phyloP scores from a whole-genome alignment of 2,329 filamentous ascomycete species.

The Colletotrichum cordylinicola region DNA sequence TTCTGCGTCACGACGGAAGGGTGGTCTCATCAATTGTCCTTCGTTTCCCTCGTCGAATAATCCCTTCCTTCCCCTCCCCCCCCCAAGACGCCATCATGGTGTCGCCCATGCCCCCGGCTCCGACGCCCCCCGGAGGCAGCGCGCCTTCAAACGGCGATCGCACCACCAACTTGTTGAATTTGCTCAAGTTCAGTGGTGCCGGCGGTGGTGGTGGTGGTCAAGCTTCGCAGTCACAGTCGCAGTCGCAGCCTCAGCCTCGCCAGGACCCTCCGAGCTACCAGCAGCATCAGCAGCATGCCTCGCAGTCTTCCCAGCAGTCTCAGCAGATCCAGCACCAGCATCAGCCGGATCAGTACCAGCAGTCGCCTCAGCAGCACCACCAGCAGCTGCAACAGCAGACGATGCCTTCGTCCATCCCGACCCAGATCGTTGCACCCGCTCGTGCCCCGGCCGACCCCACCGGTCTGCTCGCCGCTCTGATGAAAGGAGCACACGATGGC shows the following conservation, averaged over 20 bases:
- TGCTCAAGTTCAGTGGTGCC: constrained; percentile 64
- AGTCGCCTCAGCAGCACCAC: constrained; percentile 22
- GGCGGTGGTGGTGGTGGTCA: constrained; percentile 35
- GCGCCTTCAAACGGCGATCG: constrained; percentile 49
- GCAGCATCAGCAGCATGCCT: constrained; percentile 33
- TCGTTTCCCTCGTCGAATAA: constrained; percentile 17
- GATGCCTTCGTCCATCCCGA: constrained; percentile 35
- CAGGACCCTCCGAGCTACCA: constrained; percentile 26
- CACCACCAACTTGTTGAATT: constrained; percentile 62
- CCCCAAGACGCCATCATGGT: constrained; percentile 33
- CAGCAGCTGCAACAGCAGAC: constrained; percentile 29
- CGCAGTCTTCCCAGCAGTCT: constrained; percentile 21
- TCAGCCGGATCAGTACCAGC: constrained; percentile 14
- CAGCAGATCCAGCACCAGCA: constrained; percentile 16
- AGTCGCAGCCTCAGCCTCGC: neutral
- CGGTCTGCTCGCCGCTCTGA: constrained; percentile 64
- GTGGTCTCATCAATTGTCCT: constrained; percentile 13
- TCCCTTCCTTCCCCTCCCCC: neutral
- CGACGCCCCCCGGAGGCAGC: constrained; percentile 48
- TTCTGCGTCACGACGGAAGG: constrained; percentile 18
- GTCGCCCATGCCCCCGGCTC: constrained; percentile 52
- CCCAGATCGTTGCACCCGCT: constrained; percentile 61
- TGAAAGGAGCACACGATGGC: constrained; percentile 60
- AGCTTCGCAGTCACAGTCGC: constrained; percentile 10
- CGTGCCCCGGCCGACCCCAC: constrained; percentile 61